Base-by-base conservation (phyloP, 257 asterid genomes). In the Phtheirospermum japonicum region DNA sequence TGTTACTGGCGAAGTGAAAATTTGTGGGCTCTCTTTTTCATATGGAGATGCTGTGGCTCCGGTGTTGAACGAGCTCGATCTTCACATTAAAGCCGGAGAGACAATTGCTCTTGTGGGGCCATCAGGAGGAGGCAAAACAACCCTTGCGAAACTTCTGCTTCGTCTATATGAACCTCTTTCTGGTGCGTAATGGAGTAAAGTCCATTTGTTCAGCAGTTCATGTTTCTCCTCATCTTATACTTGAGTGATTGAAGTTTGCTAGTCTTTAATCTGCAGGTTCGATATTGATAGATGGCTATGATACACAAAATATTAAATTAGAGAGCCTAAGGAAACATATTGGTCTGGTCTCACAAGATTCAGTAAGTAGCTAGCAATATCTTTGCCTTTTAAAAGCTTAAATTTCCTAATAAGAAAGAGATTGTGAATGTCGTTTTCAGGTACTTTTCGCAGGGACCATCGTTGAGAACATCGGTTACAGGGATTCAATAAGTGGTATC, bases 111-210 rank as follows among this genome's bases (percentile, higher is more conserved):
- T 91, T n/a, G 83, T 89, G 64, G 96, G 98, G 59, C 93, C 98
- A 75, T 91, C 98, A 6, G 98, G 96, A 69, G 98, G 98, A 57
- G 95, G 95, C 78, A 91, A 91, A 77, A 88, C 95, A 17, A 91
- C 96, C 37, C 83, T 88, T 49, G 90, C 73, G 55, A 91, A 91
- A 79, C 98, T 91, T 56, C 94, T 91, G 19, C 98, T 91, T 80
- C 98, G 95, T 71, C 77, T 91, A 48, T 88, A 91, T 59, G 84
- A 86, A 77, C 95, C 96, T 76, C 80, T 72, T 68, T 74, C 67
- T 59, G 98, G 98, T 86, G 37, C 64, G 79, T 65, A 19, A 28
- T 6, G 4, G 31, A 54, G 6, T 9, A 23, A 30, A 26, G 45
- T 50, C 49, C 58, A 63, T 28, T 17, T 53, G 17, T 14, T 16